Evolutionary conservation across 2,329 filamentous ascomycete species (phyloP).

Genomic region (Sporothrix pallida): DNA sequence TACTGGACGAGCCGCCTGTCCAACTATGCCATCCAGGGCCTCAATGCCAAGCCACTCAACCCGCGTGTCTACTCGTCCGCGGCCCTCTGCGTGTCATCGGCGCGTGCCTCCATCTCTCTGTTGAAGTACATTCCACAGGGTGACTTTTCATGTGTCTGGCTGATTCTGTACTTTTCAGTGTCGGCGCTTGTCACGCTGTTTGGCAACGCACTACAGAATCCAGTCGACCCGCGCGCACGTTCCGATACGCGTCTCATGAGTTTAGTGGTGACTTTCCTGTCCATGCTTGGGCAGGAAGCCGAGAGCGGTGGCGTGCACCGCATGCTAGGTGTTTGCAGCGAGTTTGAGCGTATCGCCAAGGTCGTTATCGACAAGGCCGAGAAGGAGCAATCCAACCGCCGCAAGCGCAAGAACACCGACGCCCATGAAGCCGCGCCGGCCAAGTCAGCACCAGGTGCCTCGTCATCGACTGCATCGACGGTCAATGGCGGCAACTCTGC

Average conservation of each 20-base stretch:
- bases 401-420: conserved; percentile 78
- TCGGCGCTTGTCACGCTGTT: conserved; percentile 94
- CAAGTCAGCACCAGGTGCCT: conserved; percentile 38
- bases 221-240: conserved; percentile 82
- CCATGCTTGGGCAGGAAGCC: conserved; percentile 85
- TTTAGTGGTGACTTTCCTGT: conserved; percentile 88
- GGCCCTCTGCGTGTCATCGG: conserved; percentile 88
- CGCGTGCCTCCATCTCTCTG: conserved; percentile 88
- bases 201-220: conserved; percentile 95
- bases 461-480: neutral
- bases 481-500: neutral
- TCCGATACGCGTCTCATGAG: conserved; percentile 92
- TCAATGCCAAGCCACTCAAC: conserved; percentile 89
- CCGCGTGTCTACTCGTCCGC: conserved; percentile 94
- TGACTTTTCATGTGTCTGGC: conserved; percentile 93
- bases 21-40: conserved; percentile 91
- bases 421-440: conserved; percentile 39
- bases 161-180: conserved; percentile 95
- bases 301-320: conserved; percentile 89
- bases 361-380: conserved; percentile 91
- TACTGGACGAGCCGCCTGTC: conserved; percentile 97
- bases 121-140: conserved; percentile 96
- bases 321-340: conserved; percentile 92
- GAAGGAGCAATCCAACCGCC: conserved; percentile 76
- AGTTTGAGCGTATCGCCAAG: conserved; percentile 93